These are phyloP conservation scores for Fomitiporia mediterranea DNA, from an alignment of 1,284 basidiomycete species.

Conservation along the genomic window DNA sequence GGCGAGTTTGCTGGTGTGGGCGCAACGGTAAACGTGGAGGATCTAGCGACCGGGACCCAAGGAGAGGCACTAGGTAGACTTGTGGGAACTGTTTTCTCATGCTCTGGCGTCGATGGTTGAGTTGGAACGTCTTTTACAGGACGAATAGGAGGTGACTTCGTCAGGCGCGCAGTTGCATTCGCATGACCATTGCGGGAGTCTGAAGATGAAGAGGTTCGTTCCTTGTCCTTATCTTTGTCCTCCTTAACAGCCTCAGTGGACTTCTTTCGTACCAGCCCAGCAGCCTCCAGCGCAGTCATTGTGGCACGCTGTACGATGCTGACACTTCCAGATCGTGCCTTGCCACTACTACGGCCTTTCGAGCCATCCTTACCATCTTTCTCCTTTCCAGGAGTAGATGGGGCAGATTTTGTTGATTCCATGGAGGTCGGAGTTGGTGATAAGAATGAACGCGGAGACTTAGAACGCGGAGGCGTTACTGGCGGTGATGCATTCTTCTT, in stretches of 20 bases:
- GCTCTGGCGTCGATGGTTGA: constrained; percentile 45
- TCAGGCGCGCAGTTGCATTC: constrained; percentile 48
- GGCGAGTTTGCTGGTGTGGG: constrained; percentile 52
- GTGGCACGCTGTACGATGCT: constrained; percentile 93
- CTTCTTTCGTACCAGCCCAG: constrained; percentile 76
- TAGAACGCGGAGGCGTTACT: constrained; percentile 48
- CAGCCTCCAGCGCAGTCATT: constrained; percentile 73
- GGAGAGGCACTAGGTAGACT: constrained; percentile 49
- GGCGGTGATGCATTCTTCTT: constrained; percentile 15
- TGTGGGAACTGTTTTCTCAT: constrained; percentile 34
- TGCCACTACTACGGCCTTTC: constrained; percentile 48
- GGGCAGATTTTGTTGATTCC: constrained; percentile 50
- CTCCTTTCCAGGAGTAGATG: constrained; percentile 60
- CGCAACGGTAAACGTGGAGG: constrained; percentile 24
- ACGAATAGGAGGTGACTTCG: constrained; percentile 64
- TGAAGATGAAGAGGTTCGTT: constrained; percentile 38
- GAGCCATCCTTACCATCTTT: constrained; percentile 43
- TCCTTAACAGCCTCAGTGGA: constrained; percentile 66
- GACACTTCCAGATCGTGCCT: constrained; percentile 76
- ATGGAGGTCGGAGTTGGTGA: constrained; percentile 58
- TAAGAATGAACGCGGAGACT: constrained; percentile 46
- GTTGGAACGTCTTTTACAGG: constrained; percentile 49
- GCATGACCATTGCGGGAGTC: constrained; percentile 62
- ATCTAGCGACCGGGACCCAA: constrained; percentile 55
- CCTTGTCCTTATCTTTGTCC: constrained; percentile 41